These are phyloP conservation scores for Syncephalastrum contaminatum DNA, from an alignment of 371 early-diverging fungal genomes.

Conservation along the genomic window DNA sequence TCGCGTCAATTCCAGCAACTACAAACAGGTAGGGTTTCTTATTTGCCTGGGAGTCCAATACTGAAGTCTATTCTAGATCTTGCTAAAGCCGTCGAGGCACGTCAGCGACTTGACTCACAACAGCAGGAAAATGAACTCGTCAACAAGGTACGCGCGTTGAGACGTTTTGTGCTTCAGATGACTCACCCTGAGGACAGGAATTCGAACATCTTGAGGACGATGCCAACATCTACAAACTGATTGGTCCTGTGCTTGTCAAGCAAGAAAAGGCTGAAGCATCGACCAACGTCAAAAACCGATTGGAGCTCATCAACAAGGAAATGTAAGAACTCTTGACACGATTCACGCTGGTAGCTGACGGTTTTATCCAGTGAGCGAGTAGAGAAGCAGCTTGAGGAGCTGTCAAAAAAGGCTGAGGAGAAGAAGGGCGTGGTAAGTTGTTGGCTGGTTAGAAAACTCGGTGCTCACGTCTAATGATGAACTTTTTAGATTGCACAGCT, in stretches of 20 bases:
- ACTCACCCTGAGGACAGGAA: constrained; percentile 58
- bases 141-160: constrained; percentile 55
- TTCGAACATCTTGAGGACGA: constrained; percentile 79
- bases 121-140: constrained; percentile 94
- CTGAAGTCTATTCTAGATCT: constrained; percentile 58
- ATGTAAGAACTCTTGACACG: constrained; percentile 58
- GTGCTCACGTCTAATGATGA: neutral
- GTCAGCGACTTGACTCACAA: constrained; percentile 91
- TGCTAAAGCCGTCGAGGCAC: constrained; percentile 69
- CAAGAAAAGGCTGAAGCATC: constrained; percentile 88
- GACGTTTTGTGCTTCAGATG: neutral
- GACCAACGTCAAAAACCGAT: constrained; percentile 89
- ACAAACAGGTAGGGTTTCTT: constrained; percentile 52
- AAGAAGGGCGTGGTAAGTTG: constrained; percentile 20
- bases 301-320: constrained; percentile 87
- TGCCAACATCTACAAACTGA: constrained; percentile 88
- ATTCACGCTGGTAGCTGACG: neutral
- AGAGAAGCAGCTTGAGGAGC: constrained; percentile 68
- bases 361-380: constrained; percentile 68
- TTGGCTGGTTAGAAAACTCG: neutral
- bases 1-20: constrained; percentile 61
- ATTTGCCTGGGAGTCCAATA: neutral
- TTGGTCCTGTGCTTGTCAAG: constrained; percentile 94
- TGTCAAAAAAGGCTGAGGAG: constrained; percentile 21
- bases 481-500: constrained; percentile 13